phyloP scores from a whole-genome alignment of 805 yeast genomes.

The Nakazawaea wickerhamii region DNA sequence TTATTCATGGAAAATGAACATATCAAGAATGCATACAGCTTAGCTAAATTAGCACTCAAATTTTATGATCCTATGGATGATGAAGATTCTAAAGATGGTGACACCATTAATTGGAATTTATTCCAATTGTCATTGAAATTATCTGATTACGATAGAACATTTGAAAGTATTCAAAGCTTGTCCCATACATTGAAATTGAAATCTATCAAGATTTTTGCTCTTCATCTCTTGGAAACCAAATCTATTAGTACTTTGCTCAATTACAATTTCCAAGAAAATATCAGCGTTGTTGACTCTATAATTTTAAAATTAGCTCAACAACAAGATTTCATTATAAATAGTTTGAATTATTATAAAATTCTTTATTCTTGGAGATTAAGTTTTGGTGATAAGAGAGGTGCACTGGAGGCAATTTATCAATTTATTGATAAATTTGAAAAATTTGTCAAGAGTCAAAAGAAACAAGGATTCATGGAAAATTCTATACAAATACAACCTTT shows the following conservation, averaged over 20 bases:
- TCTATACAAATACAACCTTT: constrained; percentile 12
- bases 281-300: constrained; percentile 8
- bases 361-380: constrained; percentile 46
- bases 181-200: constrained; percentile 2
- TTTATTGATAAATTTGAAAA: constrained; percentile 25
- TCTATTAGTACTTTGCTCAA: constrained; percentile 1
- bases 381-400: constrained; percentile 46
- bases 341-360: constrained; percentile 41
- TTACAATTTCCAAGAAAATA: constrained; percentile 3
- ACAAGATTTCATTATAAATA: constrained; percentile 8
- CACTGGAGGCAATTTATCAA: constrained; percentile 37
- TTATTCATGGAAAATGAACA: constrained; percentile 28
- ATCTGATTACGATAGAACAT: constrained; percentile 25
- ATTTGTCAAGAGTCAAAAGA: constrained; percentile 7
- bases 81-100: constrained; percentile 19
- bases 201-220: constrained; percentile 6
- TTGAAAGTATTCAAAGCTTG: constrained; percentile 15
- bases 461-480: neutral
- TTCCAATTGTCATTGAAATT: constrained; percentile 27
- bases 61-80: constrained; percentile 15
- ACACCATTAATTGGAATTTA: constrained; percentile 18
- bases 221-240: constrained; percentile 11
- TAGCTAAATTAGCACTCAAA: constrained; percentile 16
- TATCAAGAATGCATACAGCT: constrained; percentile 8
- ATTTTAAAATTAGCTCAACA: constrained; percentile 3